phyloP scores from a whole-genome alignment of 2,329 filamentous ascomycete genomes.

The Aspergillus glaucus region DNA sequence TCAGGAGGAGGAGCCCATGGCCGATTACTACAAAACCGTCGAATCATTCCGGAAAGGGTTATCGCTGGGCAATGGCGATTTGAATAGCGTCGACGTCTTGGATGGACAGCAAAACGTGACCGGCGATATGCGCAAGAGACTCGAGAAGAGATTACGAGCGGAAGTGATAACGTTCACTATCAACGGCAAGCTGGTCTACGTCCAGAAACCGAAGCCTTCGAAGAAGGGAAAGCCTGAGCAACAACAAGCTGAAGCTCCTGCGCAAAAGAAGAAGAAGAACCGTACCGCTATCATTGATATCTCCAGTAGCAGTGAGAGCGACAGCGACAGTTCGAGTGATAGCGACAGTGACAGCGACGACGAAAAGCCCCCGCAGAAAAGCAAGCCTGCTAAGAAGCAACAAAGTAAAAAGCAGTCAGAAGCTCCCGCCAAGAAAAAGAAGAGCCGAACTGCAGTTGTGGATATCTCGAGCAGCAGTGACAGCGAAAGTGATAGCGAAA shows the following conservation, averaged over 20 bases:
- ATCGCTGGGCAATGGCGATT: conserved; percentile 18
- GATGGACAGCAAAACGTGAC: conserved; percentile 17
- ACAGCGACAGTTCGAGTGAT: conserved; percentile 23
- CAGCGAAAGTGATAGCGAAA: conserved; percentile 18
- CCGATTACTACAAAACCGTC: conserved; percentile 47
- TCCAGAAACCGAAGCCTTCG: conserved; percentile 18
- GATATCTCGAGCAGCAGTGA: conserved; percentile 13
- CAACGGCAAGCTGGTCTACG: conserved; percentile 22
- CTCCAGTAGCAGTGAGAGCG: conserved; percentile 37
- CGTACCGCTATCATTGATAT: conserved; percentile 37
- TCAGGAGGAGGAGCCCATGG: conserved; percentile 7
- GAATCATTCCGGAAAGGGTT: conserved; percentile 37
- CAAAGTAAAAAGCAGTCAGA: background rate
- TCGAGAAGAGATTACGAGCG: conserved; percentile 32
- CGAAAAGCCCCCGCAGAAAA: conserved; percentile 1
- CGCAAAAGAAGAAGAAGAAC: conserved; percentile 38
- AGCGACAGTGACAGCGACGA: conserved; percentile 23
- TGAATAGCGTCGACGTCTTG: conserved; percentile 9
- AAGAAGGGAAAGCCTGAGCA: conserved; percentile 17
- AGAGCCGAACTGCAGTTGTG: conserved; percentile 9
- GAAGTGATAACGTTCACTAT: conserved; percentile 33
- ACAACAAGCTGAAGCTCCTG: conserved; percentile 9
- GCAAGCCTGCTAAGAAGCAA: background rate
- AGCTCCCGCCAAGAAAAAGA: conserved; percentile 2
- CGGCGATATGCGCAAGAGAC: conserved; percentile 19